Percentiles rank a stretch among this genome's conserved stretches.
Evolutionary conservation across 2,329 filamentous ascomycete genomes (phyloP).

Genomic region (Pseudogymnoascus sp.): DNA sequence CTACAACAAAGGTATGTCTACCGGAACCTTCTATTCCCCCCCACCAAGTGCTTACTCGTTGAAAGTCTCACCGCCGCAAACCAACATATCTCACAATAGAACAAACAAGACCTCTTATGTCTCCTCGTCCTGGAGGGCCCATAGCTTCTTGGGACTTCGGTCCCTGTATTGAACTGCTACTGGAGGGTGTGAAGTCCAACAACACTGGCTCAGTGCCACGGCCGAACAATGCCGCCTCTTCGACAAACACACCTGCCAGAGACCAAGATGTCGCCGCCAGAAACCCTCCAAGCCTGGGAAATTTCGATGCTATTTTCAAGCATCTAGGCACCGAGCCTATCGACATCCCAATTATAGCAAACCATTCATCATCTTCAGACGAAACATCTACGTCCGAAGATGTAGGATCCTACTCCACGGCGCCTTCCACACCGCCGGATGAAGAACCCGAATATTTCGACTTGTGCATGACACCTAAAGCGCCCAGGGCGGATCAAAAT

Average conservation of each 20-base stretch:
- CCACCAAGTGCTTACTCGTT: background rate
- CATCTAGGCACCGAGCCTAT: background rate
- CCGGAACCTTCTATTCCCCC: background rate
- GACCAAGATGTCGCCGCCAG: background rate
- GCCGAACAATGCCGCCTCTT: background rate
- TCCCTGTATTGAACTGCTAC: background rate
- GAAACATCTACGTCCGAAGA: background rate
- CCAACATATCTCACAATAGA: background rate
- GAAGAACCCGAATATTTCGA: background rate
- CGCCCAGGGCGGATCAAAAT: background rate
- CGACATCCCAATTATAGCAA: background rate
- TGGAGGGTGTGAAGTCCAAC: background rate
- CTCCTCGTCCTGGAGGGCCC: background rate
- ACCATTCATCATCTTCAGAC: background rate
- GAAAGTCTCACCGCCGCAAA: background rate
- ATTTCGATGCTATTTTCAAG: slow-evolving; percentile 6
- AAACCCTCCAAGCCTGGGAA: background rate
- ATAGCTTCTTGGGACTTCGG: background rate
- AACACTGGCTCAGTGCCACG: background rate
- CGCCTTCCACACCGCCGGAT: background rate
- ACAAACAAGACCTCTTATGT: slow-evolving; percentile 4
- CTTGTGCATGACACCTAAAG: background rate
- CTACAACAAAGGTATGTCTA: slow-evolving; percentile 1
- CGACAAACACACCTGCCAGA: background rate
- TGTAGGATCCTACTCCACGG: slow-evolving; percentile 1